These are phyloP conservation scores for Oenanthe javanica DNA, from an alignment of 140 eudicot genomes.

Conservation along the genomic window DNA sequence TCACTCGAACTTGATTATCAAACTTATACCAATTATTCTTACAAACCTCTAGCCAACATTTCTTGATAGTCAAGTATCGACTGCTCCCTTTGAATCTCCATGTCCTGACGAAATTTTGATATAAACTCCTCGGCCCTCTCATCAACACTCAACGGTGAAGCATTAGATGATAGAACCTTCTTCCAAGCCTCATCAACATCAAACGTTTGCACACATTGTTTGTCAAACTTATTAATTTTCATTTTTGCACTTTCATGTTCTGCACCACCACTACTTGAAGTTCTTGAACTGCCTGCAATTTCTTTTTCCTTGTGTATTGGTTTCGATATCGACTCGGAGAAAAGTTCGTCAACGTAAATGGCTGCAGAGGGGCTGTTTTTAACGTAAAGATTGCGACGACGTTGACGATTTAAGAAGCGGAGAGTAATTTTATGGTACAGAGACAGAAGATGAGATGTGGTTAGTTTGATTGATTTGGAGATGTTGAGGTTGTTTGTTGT, in stretches of 20 bases:
- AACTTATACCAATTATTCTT: not conserved
- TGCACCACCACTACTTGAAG: not conserved
- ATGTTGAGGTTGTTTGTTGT: not conserved
- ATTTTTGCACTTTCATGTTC: not conserved
- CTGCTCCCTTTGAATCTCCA: constrained; percentile 71
- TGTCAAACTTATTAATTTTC: constrained; percentile 1
- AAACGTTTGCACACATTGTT: not conserved
- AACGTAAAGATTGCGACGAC: constrained; percentile 12
- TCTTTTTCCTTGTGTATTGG: constrained; percentile 14
- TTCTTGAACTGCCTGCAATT: constrained; percentile 10
- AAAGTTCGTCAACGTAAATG: constrained; percentile 37
- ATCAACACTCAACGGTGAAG: constrained; percentile 37
- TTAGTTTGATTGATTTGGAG: not conserved
- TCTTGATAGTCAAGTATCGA: constrained; percentile 62
- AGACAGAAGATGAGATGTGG: constrained; percentile 4
- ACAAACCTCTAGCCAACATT: constrained; percentile 68
- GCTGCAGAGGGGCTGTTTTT: constrained; percentile 26
- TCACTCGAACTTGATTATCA: too few species aligned
- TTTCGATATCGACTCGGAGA: constrained; percentile 12
- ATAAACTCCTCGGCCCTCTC: constrained; percentile 83
- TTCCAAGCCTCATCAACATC: constrained; percentile 11
- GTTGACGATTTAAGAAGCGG: not conserved
- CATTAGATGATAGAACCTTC: not conserved
- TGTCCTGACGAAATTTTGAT: constrained; percentile 42
- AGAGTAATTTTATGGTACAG: not conserved